Conservation (phyloP, 495 filamentous ascomycete species). For the Pseudomonodictys pantanalensis region DNA sequence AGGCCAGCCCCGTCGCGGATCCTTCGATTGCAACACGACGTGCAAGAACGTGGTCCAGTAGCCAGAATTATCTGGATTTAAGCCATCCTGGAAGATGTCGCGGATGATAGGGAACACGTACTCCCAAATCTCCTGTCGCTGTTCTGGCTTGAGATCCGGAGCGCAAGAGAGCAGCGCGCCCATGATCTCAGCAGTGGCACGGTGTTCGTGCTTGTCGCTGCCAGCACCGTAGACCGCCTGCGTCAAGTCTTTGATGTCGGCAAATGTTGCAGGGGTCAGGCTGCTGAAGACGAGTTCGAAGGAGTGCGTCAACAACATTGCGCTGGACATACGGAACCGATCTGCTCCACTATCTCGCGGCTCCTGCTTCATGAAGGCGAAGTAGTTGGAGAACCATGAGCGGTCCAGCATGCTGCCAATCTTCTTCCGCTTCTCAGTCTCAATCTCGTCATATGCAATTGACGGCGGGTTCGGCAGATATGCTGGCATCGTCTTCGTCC, state of each 20-base stretch:
- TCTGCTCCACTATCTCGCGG: slow-evolving; percentile 79
- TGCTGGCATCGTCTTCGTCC: slow-evolving; percentile 79
- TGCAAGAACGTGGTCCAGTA: slow-evolving; percentile 96
- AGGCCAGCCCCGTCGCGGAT: slow-evolving; percentile 83
- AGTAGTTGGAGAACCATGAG: slow-evolving; percentile 84
- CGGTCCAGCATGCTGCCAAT: slow-evolving; percentile 78
- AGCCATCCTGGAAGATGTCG: slow-evolving; percentile 77
- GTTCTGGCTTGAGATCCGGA: slow-evolving; percentile 64
- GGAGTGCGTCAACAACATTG: slow-evolving; percentile 78
- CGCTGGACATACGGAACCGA: slow-evolving; percentile 82
- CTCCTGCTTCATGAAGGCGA: slow-evolving; percentile 93
- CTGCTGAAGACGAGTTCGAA: slow-evolving; percentile 82
- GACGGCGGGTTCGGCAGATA: slow-evolving; percentile 68
- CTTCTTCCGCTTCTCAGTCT: slow-evolving; percentile 69
- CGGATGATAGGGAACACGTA: slow-evolving; percentile 88
- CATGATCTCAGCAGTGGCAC: slow-evolving; percentile 91
- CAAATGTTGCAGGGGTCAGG: slow-evolving; percentile 69
- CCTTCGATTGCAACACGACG: slow-evolving; percentile 75
- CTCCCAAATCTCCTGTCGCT: slow-evolving; percentile 73
- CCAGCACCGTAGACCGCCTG: slow-evolving; percentile 80
- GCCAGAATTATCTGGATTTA: slow-evolving; percentile 88
- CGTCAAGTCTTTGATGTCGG: slow-evolving; percentile 82
- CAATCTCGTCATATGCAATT: slow-evolving; percentile 78
- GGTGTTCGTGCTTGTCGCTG: slow-evolving; percentile 95
- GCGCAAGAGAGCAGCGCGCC: slow-evolving; percentile 76